Base-by-base conservation (phyloP, 2,329 filamentous ascomycete species). In the Alternaria sp. region DNA sequence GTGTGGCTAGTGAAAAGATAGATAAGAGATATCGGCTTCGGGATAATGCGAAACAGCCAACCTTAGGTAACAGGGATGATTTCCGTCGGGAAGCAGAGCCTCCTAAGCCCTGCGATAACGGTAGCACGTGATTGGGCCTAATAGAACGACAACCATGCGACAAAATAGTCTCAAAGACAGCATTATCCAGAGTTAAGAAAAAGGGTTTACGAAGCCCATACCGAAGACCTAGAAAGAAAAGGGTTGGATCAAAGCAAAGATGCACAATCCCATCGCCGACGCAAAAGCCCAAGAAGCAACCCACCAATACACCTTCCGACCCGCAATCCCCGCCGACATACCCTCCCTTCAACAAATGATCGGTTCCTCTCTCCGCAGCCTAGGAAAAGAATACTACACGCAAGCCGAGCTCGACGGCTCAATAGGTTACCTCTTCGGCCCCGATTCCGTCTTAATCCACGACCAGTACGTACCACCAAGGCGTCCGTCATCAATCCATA, bases 401-500 rank as follows among this genome's bases (percentile, higher is more conserved):
- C 61, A 70, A 54, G 67, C 73, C 34, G 72, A 76, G 51, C 70
- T 77, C 9, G 73, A 76, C 28, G 74, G 73, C 26, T 74, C 71
- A 11, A 77, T 77, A 53, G 74, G 74, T 13, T 76, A 65, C 44
- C 66, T 77, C 3, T 77, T 77, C 55, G 74, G 73, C 2, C 73
- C 73, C 2, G 74, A 76, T 50, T 74, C 71, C 14, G 63, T 77
- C 8, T 63, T 77, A 3, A 72, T 77, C 31, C 65, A 65, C 51
- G 74, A 71, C 45, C 62, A 69, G 68, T 71, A 48, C 31, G 44
- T 48, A 48, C 31, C 29, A 34, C 2, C 2, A 65, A 52, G 50
- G 51, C 56, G 51, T 55, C 51, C 54, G 39, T 48, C 45, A 46
- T 37, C 39, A 48, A 36, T 0, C 13, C 17, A 21, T 21, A 40